Conservation (phyloP, 306 rosid species). For the Inga leiocalycina region DNA sequence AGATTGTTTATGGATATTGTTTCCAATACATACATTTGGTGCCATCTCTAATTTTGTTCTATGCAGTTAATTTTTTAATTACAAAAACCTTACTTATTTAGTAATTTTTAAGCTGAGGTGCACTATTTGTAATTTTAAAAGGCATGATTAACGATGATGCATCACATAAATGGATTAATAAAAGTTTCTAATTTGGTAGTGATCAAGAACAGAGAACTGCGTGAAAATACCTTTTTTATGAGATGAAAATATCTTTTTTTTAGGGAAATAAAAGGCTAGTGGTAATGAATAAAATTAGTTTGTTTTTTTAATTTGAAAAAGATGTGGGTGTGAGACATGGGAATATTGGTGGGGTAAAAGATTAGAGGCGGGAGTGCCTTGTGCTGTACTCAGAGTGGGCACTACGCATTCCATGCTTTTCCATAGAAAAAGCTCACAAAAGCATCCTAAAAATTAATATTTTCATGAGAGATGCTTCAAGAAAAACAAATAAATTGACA, state of each 20-base stretch:
- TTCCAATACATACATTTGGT: too few relatives aligned
- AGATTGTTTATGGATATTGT: neutral
- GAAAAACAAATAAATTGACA: neutral
- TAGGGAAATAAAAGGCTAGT: neutral
- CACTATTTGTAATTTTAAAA: neutral
- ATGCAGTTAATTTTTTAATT: neutral
- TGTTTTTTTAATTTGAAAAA: neutral
- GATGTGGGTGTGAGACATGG: neutral
- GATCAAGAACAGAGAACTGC: neutral
- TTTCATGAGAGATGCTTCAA: neutral
- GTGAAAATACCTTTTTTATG: neutral
- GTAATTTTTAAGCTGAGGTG: neutral
- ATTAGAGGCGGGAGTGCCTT: conserved; percentile 30
- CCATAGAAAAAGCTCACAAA: conserved; percentile 3
- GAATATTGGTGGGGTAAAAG: conserved; percentile 22
- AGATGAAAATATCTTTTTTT: neutral
- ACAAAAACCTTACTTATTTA: neutral
- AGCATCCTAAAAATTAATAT: conserved; percentile 8
- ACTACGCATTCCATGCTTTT: conserved; percentile 55
- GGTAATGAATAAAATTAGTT: neutral
- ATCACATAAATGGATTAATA: neutral
- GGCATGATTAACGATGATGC: neutral
- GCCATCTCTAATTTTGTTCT: neutral
- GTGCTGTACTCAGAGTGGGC: conserved; percentile 49
- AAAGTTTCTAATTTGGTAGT: neutral